Evolutionary conservation across 2,329 filamentous ascomycete genomes (phyloP), one percentile per base, ranked within the genome.

Genomic region (Mycosphaerelloides madeirae): DNA sequence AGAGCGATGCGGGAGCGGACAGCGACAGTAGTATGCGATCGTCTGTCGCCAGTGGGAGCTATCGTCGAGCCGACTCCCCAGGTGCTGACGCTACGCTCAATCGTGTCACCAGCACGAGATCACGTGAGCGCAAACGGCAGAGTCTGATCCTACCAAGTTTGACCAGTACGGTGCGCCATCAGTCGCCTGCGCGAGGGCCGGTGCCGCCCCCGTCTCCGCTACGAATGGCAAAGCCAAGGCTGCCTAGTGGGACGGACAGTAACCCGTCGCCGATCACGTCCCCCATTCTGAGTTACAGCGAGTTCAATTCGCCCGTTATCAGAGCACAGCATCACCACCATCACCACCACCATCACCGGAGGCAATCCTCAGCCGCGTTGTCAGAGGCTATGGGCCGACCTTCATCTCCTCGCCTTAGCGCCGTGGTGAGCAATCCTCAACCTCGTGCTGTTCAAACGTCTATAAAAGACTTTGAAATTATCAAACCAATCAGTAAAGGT

Each of bases 391-490:
- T 74, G 12, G 81, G 83, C 13, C 50, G 59, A 11, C 88, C 91
- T 0, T 77, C 86, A 1, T 98, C 93, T 4, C 93, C 93, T 5
- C 81, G 89, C 18, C 67, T 97, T 39, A 81, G 78, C 37, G 84
- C 87, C 3, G 84, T 85, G 15, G 83, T 80, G 46, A 79, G 82
- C 31, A 86, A 90, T 22, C 86, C 85, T 1, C 89, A 95, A 64
- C 87, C 89, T 38, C 84, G 89, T 46, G 88, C 91, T 22, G 84
- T 91, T 1, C 87, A 93, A 3, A 89, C 91, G 6, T 98, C 94
- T 0, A 98, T 98, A 70, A 97, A 97, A 59, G 93, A 98, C 62
- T 98, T 98, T 57, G 93, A 98, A 65, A 95, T 98, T 56, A 95
- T 98, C 71, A 98, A 98, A 63, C 93, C 93, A 5, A 98, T 98